Evolutionary conservation across 2,329 filamentous ascomycete species (phyloP), one percentile per base, ranked within the genome.

Genomic region (Neurospora sp.): DNA sequence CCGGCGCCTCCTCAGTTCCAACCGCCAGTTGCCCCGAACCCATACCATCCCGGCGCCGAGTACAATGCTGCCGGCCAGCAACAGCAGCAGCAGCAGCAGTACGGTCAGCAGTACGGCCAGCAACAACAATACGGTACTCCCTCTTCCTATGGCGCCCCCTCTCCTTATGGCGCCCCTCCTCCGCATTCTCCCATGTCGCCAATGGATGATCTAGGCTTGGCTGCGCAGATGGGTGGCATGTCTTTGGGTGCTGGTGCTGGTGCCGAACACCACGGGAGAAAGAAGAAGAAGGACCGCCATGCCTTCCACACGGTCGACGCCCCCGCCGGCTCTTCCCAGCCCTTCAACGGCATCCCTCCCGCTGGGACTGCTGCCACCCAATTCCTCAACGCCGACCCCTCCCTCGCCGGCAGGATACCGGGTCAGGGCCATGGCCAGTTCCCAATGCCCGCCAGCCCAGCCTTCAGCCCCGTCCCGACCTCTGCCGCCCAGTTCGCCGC

Each of bases 251-350:
- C 74, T 57, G 83, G 85, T 57, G 80, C 84, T 62, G 74, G 75
- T 43, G 11, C 72, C 10, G 19, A 41, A 66, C 82, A 83, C 41
- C 79, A 86, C 19, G 73, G 74, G 67, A 85, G 88, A 78, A 91
- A 85, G 80, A 92, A 94, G 85, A 98, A 97, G 88, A 97, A 97
- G 86, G 91, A 97, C 79, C 88, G 93, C 71, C 95, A 98, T 81
- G 95, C 94, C 73, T 92, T 97, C 80, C 95, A 98, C 80, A 90
- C 88, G 46, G 88, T 98, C 68, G 92, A 95, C 73, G 88, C 91
- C 28, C 85, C 89, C 12, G 84, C 84, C 5, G 88, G 89, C 67
- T 88, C 88, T 40, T 88, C 89, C 6, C 88, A 91, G 76, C 82
- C 88, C 11, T 92, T 91, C 81, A 90, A 90, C 77, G 90, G 88